Evolutionary conservation across 2,329 filamentous ascomycete species (phyloP), one percentile per base, ranked within the genome.

Genomic region (Fusarium pseudograminearum): DNA sequence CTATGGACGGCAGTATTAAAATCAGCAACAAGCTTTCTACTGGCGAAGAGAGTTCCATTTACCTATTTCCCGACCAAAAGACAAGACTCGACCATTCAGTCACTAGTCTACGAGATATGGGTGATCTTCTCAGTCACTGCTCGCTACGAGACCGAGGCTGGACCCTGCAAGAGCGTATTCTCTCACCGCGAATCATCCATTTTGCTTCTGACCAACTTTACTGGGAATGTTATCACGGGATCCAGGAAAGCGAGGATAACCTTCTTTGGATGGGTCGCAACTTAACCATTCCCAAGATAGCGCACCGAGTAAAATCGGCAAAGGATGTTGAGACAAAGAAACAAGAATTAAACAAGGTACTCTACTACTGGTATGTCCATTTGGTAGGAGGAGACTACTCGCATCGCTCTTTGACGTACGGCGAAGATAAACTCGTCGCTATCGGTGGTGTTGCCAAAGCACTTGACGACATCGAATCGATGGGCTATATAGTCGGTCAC

Each of bases 381-480:
- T 20, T 62, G 5, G 7, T 62, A 3, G 60, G 60, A 4, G 41
- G 46, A 41, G 34, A 62, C 10, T 62, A 62, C 11, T 62, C 60
- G 2, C 18, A 47, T 36, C 34, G 57, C 0, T 26, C 47, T 18
- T 55, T 62, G 11, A 62, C 57, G 0, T 62, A 22, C 0, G 15
- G 11, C 6, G 47, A 62, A 2, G 60, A 62, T 4, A 62, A 62
- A 8, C 60, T 62, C 2, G n/a, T 62, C 2, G 60, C 60, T 3
- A 55, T 62, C 2, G 36, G 40, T 5, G 57, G 57, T 2, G 10
- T 62, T 5, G 60, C 57, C 2, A 61, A 22, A 18, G 41, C 41
- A 0, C 28, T 47, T 1, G 20, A 61, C 4, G 22, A n/a, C 0
- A 62, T 62, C 15, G 22, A 54, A 9, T 20, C 57, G 0, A 40